A percentile compares a stretch with the other conserved stretches of the same genome.
Evolutionary conservation across 257 asterid genomes (phyloP).

Genomic region (Penstemon barbatus): DNA sequence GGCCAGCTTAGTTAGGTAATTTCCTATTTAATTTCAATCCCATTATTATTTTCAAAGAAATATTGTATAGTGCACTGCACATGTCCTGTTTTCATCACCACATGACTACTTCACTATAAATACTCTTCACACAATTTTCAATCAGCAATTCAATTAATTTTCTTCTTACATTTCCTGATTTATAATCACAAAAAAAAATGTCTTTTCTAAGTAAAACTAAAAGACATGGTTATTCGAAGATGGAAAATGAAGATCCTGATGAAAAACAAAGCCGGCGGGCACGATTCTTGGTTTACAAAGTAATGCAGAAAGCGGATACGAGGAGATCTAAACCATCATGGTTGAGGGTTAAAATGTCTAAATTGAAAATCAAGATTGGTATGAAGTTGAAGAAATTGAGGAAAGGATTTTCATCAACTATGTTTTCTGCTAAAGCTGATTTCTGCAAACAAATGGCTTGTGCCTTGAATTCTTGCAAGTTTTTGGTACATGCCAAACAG

Average conservation of each 20-base stretch:
- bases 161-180: not conserved
- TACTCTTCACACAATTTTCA: not conserved
- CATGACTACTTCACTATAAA: constrained; percentile 18
- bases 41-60: constrained; percentile 2
- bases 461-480: constrained; percentile 43
- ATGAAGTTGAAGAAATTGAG: constrained; percentile 43
- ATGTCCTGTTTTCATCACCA: no score
- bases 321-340: constrained; percentile 39
- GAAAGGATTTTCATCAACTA: constrained; percentile 30
- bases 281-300: constrained; percentile 60
- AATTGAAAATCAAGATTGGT: constrained; percentile 55
- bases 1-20: not conserved
- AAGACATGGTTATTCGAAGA: constrained; percentile 45
- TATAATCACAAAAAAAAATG: constrained; percentile 23
- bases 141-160: no score
- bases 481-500: constrained; percentile 27
- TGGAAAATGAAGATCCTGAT: constrained; percentile 49
- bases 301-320: constrained; percentile 42
- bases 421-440: constrained; percentile 32
- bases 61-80: not conserved
- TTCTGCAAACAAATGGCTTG: constrained; percentile 33
- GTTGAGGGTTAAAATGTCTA: constrained; percentile 42
- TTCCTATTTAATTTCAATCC: constrained; percentile 23
- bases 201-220: constrained; percentile 27
- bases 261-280: constrained; percentile 51